phyloP scores from a whole-genome alignment of 2,329 filamentous ascomycete species.

The Cercospora zeae-maydis region DNA sequence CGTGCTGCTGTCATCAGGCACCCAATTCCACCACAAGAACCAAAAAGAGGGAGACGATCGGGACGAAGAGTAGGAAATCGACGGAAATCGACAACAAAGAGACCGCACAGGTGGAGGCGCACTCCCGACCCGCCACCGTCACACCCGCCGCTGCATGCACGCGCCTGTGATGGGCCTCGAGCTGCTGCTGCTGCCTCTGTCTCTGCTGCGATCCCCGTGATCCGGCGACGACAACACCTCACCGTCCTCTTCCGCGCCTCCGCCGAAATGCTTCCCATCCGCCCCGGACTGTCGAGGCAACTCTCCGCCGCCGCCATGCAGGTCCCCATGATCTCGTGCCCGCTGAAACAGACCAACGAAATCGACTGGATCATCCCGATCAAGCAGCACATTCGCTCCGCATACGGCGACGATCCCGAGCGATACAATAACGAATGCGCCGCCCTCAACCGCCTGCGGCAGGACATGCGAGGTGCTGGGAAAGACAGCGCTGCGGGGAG shows the following conservation, averaged over 20 bases:
- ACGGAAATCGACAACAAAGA: background rate
- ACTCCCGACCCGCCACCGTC: background rate
- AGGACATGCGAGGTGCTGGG: conserved; percentile 96
- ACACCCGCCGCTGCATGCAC: background rate
- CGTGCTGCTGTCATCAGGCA: background rate
- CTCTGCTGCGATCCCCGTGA: background rate
- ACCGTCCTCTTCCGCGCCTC: background rate
- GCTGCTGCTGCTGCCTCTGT: background rate
- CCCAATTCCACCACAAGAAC: background rate
- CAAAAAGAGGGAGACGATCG: background rate
- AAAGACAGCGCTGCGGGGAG: conserved; percentile 93
- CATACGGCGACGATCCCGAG: conserved; percentile 94
- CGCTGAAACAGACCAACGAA: conserved; percentile 90
- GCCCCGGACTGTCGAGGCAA: conserved; percentile 34
- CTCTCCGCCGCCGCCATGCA: conserved; percentile 61
- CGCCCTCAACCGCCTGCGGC: conserved; percentile 87
- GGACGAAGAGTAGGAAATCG: background rate
- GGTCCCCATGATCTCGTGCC: conserved; percentile 91
- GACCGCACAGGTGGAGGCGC: background rate
- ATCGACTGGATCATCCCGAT: conserved; percentile 95
- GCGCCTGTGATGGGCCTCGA: conserved; percentile 1
- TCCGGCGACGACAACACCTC: background rate
- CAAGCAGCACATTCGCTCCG: conserved; percentile 88
- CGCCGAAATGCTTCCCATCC: conserved; percentile 35
- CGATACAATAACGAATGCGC: conserved; percentile 93